Evolutionary conservation across 257 asterid species (phyloP), one percentile per base, ranked within the genome.

Genomic region (Pogostemon cablin): DNA sequence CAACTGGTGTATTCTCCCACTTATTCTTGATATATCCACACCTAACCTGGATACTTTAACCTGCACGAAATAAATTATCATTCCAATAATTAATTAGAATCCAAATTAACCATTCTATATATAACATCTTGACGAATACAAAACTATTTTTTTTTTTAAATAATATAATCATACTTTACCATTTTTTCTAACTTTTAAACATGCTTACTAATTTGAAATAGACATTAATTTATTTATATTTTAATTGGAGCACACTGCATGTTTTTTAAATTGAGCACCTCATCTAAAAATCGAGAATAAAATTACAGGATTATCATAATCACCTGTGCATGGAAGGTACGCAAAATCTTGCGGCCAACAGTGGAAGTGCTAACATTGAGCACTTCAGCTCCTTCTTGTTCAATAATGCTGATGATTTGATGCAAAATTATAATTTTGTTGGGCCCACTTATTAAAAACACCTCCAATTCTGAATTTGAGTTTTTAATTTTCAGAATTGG

Each of bases 351-450:
- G 40, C 41, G 25, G 11, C 60, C 75, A 17, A 68, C 5, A 3
- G 52, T 70, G 43, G 82, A 65, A 49, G 46, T 44, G 58, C 25
- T 58, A 42, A 75, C 74, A 8, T 47, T 15, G 7, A 69, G 43
- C 5, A 82, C 87, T 68, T 85, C 72, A 67, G 80, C 81, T 50
- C 86, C 86, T 78, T 67, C 86, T 68, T 78, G 69, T 65, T 78
- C 75, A 1, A 85, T n/a, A 32, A 85, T 67, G 41, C 20, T 25
- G 7, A 85, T 60, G 5, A 74, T 61, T 62, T 80, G 44, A n/a
- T 47, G 41, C 41, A 85, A 5, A 15, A 9, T 62, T 55, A 80
- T 46, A 0, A 68, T 76, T 9, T 41, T 82, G n/a, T 9, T 2
- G 9, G 59, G 32, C 34, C 72, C 78, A 76, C 72, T 72, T 0